Conservation (phyloP, 2,329 filamentous ascomycete genomes). For the Aureobasidium sp. region DNA sequence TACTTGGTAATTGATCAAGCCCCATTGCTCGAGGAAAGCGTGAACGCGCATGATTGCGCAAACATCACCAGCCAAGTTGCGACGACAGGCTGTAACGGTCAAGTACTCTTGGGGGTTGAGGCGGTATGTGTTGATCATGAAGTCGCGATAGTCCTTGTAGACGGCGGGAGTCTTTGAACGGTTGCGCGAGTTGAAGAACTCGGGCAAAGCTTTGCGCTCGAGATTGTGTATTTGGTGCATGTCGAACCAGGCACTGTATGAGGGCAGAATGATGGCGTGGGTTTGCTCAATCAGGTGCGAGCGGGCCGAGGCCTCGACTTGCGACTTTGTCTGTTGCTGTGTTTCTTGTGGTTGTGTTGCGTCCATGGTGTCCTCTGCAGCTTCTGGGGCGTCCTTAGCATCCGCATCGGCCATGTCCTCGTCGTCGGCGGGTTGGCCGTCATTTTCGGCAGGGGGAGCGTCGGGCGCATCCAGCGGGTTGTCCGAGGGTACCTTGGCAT, state of each 20-base stretch:
- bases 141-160: slow-evolving; percentile 98
- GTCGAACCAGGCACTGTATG: slow-evolving; percentile 98
- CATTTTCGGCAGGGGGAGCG: slow-evolving; percentile 26
- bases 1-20: slow-evolving; percentile 97
- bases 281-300: slow-evolving; percentile 90
- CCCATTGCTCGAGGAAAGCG: slow-evolving; percentile 97
- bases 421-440: slow-evolving; percentile 23
- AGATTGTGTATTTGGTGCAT: slow-evolving; percentile 88
- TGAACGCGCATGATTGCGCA: slow-evolving; percentile 99
- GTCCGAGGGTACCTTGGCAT: slow-evolving; percentile 24
- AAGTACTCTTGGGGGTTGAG: slow-evolving; percentile 93
- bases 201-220: slow-evolving; percentile 88
- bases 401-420: slow-evolving; percentile 56
- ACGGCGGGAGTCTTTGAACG: slow-evolving; percentile 95
- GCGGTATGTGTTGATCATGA: slow-evolving; percentile 99
- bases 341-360: slow-evolving; percentile 51
- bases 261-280: slow-evolving; percentile 90
- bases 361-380: slow-evolving; percentile 39
- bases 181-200: slow-evolving; percentile 98
- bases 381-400: slow-evolving; percentile 37
- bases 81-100: slow-evolving; percentile 89
- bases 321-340: slow-evolving; percentile 50
- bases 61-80: slow-evolving; percentile 92
- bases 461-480: slow-evolving; percentile 32
- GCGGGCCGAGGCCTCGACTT: slow-evolving; percentile 75